Percentiles rank a stretch among this genome's conserved stretches.
These are phyloP conservation scores for Cryphonectria parasitica DNA, from an alignment of 2,329 filamentous ascomycete species.

Conservation along the genomic window DNA sequence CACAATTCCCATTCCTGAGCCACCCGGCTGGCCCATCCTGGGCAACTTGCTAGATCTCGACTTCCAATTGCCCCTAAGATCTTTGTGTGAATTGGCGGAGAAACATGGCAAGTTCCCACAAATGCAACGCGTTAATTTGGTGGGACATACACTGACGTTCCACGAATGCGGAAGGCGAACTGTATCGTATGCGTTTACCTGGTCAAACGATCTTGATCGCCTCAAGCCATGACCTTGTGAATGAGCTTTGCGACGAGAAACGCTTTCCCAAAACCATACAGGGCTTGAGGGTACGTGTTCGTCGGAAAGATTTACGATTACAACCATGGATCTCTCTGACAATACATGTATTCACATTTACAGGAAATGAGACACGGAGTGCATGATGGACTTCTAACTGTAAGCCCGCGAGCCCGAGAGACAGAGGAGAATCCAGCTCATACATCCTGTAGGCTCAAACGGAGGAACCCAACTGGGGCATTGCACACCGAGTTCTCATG, in stretches of 20 bases:
- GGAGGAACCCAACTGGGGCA: constrained; percentile 27
- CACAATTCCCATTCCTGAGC: background rate
- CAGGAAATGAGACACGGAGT: constrained; percentile 3
- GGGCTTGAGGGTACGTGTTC: background rate
- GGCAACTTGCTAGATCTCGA: background rate
- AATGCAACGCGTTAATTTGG: background rate
- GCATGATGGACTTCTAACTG: background rate
- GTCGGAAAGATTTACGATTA: background rate
- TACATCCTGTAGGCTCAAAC: background rate
- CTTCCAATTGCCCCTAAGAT: background rate
- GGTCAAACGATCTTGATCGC: background rate
- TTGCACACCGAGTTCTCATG: constrained; percentile 29
- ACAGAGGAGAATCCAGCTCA: background rate
- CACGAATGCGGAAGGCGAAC: background rate
- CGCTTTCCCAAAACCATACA: constrained; percentile 26
- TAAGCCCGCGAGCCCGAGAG: background rate
- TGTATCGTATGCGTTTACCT: background rate
- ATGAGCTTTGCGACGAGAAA: constrained; percentile 37
- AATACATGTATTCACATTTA: background rate
- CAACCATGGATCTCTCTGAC: background rate
- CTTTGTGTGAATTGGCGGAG: background rate
- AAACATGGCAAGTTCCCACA: background rate
- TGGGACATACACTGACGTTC: background rate
- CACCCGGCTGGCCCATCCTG: background rate
- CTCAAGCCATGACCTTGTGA: constrained; percentile 36